These are phyloP conservation scores for Mollisiaceae sp. DNA, from an alignment of 2,329 filamentous ascomycete species.

Conservation along the genomic window DNA sequence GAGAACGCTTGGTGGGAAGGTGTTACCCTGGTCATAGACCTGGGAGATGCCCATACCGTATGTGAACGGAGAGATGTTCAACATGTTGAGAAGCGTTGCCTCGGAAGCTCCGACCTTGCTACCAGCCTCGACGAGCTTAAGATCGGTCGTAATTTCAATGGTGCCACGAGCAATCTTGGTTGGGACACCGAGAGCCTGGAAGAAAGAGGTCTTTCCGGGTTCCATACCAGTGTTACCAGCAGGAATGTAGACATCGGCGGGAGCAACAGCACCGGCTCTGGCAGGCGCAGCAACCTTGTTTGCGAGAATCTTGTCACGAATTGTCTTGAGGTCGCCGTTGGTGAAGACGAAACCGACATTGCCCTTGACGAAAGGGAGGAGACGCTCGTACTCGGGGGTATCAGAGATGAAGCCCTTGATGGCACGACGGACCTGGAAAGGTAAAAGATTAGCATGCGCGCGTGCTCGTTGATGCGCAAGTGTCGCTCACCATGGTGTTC, in stretches of 20 bases:
- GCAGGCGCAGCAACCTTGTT: conserved; percentile 98
- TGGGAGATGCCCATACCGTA: conserved; percentile 97
- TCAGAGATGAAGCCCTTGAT: conserved; percentile 93
- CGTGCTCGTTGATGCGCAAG: neutral
- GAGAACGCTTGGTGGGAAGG: conserved; percentile 82
- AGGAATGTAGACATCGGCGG: conserved; percentile 90
- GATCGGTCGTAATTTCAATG: conserved; percentile 98
- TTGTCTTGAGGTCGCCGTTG: conserved; percentile 90
- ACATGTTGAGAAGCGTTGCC: conserved; percentile 98
- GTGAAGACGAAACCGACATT: conserved; percentile 99
- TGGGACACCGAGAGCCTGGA: conserved; percentile 99
- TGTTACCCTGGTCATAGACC: conserved; percentile 98
- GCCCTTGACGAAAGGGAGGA: conserved; percentile 93
- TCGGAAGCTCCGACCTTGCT: conserved; percentile 98
- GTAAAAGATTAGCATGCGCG: conserved; percentile 25
- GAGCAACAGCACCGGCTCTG: conserved; percentile 96
- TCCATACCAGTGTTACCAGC: conserved; percentile 99
- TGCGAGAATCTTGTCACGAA: conserved; percentile 90
- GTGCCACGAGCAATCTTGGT: conserved; percentile 99
- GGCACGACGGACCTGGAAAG: conserved; percentile 86
- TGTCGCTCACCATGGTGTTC: conserved; percentile 89
- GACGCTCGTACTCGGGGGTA: conserved; percentile 95
- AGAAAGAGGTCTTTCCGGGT: conserved; percentile 99
- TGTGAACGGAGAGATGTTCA: conserved; percentile 99
- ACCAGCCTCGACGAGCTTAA: conserved; percentile 95